Percentiles rank a stretch among this genome's conserved stretches.
phyloP scores from a whole-genome alignment of 257 asterid genomes.

The Gentiana dahurica region DNA sequence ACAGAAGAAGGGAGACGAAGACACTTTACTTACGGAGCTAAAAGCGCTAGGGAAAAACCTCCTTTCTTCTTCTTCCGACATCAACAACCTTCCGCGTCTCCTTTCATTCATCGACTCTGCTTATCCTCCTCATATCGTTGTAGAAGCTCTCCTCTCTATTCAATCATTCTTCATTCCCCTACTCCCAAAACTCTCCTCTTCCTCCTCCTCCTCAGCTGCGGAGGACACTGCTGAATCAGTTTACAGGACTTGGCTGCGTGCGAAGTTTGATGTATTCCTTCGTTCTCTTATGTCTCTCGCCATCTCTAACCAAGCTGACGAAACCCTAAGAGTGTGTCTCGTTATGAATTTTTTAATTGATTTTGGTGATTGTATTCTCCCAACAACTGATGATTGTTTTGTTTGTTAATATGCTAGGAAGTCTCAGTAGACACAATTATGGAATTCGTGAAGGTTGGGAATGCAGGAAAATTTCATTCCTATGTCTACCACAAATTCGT shows the following conservation, averaged over 20 bases:
- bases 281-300: conserved; percentile 33
- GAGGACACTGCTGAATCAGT: conserved; percentile 21
- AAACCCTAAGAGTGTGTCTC: conserved; percentile 37
- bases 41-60: conserved; percentile 59
- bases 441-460: conserved; percentile 91
- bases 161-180: conserved; percentile 82
- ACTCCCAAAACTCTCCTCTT: conserved; percentile 44
- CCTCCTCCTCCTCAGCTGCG: conserved; percentile 1
- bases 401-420: conserved; percentile 35
- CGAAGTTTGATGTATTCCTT: conserved; percentile 58
- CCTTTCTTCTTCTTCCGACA: conserved; percentile 55
- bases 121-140: conserved; percentile 43
- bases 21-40: conserved; percentile 27
- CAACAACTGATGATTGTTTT: not conserved
- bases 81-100: conserved; percentile 67
- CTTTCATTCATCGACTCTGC: conserved; percentile 38
- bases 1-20: conserved; percentile 16
- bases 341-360: not conserved
- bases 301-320: conserved; percentile 34
- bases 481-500: conserved; percentile 67
- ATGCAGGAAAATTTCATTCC: conserved; percentile 68
- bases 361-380: not conserved
- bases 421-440: conserved; percentile 62
- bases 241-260: conserved; percentile 60
- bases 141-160: conserved; percentile 70